These are phyloP conservation scores for Nakazawaea molendinolei DNA, from an alignment of 805 yeast species.

Conservation along the genomic window DNA sequence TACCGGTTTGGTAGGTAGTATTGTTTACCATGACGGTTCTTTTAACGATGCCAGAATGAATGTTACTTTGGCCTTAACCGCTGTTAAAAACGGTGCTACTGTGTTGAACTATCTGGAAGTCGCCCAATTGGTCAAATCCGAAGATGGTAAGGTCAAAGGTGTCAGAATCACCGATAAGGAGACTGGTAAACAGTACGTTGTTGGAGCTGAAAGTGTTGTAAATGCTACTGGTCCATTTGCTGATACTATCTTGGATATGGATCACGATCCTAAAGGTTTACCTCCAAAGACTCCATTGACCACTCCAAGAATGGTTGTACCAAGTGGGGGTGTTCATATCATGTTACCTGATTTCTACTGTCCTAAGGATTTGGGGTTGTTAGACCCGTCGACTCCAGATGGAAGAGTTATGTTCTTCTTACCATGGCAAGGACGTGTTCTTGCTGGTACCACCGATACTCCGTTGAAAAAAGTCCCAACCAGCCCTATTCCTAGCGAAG, in stretches of 20 bases:
- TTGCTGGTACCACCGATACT: constrained; percentile 95
- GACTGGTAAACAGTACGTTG: constrained; percentile 53
- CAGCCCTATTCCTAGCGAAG: constrained; percentile 80
- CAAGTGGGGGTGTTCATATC: constrained; percentile 90
- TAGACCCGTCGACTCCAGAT: constrained; percentile 89
- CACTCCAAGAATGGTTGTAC: constrained; percentile 78
- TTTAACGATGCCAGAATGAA: constrained; percentile 93
- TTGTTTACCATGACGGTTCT: constrained; percentile 92
- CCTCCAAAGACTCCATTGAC: constrained; percentile 42
- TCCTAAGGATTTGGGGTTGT: constrained; percentile 78
- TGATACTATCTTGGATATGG: constrained; percentile 82
- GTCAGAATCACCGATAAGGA: constrained; percentile 69
- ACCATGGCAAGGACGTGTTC: constrained; percentile 96
- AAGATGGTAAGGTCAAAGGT: constrained; percentile 58
- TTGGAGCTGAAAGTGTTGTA: constrained; percentile 68
- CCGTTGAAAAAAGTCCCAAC: constrained; percentile 67
- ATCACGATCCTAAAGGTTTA: constrained; percentile 57
- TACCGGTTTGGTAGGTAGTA: constrained; percentile 74
- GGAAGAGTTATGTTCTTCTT: constrained; percentile 95
- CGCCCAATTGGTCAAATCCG: constrained; percentile 61
- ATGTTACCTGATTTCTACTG: constrained; percentile 89
- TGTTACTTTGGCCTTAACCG: constrained; percentile 78
- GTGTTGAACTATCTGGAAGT: constrained; percentile 85
- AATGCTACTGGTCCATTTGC: constrained; percentile 96
- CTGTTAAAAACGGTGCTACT: constrained; percentile 83